Evolutionary conservation across 2,329 filamentous ascomycete species (phyloP).

Genomic region (Trichoderma sp.): DNA sequence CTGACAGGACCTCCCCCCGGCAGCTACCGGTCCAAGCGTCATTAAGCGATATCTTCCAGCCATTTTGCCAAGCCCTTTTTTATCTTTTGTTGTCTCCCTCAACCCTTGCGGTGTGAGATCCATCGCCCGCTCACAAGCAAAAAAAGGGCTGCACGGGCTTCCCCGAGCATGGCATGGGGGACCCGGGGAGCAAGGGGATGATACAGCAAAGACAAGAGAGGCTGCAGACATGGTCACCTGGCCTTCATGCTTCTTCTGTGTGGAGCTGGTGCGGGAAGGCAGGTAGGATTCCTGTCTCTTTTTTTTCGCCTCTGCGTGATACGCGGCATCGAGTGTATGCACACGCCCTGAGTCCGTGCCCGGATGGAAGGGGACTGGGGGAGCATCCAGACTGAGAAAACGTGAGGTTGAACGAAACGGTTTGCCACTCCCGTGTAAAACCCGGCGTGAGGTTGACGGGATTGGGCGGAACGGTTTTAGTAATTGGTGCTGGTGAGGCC

Average conservation of each 20-base stretch:
- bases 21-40: not conserved
- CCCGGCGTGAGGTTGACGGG: not conserved
- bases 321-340: slow-evolving; percentile 8
- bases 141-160: slow-evolving; percentile 1
- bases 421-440: slow-evolving; percentile 1
- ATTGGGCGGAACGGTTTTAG: not conserved
- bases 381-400: not conserved
- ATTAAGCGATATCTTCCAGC: slow-evolving; percentile 15
- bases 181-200: not conserved
- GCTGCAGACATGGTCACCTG: slow-evolving; percentile 10
- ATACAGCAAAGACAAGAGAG: not conserved
- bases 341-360: slow-evolving; percentile 13
- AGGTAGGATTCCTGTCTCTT: not conserved
- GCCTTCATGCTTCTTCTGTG: slow-evolving; percentile 4
- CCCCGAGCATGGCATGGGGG: not conserved
- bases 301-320: not conserved
- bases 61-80: not conserved
- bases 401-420: not conserved
- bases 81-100: not conserved
- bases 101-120: slow-evolving; percentile 12
- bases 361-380: not conserved
- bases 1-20: not conserved
- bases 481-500: not conserved
- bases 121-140: not conserved
- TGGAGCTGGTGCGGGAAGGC: slow-evolving; percentile 2